phyloP scores from a whole-genome alignment of 768 basidiomycete species.

The Boletus rubroflammeus region DNA sequence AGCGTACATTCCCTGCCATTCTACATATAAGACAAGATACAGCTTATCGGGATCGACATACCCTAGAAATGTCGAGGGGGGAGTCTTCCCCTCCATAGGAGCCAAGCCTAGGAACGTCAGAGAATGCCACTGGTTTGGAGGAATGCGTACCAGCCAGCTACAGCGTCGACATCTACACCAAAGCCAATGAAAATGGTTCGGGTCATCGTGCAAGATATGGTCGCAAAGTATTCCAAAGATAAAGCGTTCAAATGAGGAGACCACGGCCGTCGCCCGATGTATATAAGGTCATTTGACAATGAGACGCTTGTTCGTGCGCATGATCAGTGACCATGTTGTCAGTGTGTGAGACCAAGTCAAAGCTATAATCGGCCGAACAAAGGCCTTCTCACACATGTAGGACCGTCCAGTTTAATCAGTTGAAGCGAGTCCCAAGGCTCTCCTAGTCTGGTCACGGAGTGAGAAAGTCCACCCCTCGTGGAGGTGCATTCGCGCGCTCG shows the following conservation, averaged over 20 bases:
- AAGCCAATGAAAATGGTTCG: conserved; percentile 56
- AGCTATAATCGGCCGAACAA: not conserved
- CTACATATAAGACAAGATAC: not conserved
- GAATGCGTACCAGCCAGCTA: conserved; percentile 58
- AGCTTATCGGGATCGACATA: conserved; percentile 13
- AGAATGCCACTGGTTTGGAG: not conserved
- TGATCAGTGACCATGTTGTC: not conserved
- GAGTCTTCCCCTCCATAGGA: conserved; percentile 76
- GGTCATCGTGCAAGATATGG: conserved; percentile 36
- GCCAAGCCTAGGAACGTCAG: conserved; percentile 47
- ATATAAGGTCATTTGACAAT: not conserved
- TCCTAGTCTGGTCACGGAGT: not conserved
- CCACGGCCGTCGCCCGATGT: not conserved
- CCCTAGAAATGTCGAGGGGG: conserved; percentile 63
- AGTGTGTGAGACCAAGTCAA: not conserved
- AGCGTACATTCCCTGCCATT: conserved; percentile 58
- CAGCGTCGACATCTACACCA: conserved; percentile 75
- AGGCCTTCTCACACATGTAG: not conserved
- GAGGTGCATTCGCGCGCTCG: conserved; percentile 6
- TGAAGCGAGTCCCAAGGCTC: not conserved
- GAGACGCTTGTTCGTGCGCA: not conserved
- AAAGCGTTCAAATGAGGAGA: not conserved
- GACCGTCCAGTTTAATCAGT: not conserved
- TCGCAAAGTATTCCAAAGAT: not conserved
- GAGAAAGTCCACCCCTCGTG: conserved; percentile 15